Percentiles rank a stretch among this genome's conserved stretches.
Evolutionary conservation across 1,284 basidiomycete species (phyloP).

Genomic region (Microbotryum intermedium): DNA sequence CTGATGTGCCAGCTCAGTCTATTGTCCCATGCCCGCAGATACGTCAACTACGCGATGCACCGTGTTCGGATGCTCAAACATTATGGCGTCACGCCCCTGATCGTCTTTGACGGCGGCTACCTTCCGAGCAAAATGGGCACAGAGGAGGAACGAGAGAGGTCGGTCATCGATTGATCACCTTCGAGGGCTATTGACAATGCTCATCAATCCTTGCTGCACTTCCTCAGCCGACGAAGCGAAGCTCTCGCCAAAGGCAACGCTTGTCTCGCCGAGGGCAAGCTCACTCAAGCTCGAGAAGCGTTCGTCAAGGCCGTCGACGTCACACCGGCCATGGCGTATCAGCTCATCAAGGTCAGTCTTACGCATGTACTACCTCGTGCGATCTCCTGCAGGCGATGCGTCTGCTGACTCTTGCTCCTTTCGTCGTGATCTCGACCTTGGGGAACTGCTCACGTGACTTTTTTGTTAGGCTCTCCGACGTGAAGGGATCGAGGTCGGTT

Average conservation of each 20-base stretch:
- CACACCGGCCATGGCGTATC: conserved; percentile 93
- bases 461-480: conserved; percentile 61
- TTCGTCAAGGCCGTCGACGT: conserved; percentile 92
- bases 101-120: conserved; percentile 95
- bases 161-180: conserved; percentile 22
- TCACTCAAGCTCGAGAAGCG: conserved; percentile 70
- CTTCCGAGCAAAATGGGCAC: conserved; percentile 90
- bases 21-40: conserved; percentile 47
- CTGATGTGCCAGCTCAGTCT: neutral
- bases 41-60: conserved; percentile 94
- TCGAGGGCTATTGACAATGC: neutral
- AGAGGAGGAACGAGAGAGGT: conserved; percentile 66
- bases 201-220: neutral
- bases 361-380: neutral
- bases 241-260: conserved; percentile 58
- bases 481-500: conserved; percentile 50
- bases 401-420: too few relatives aligned
- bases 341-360: conserved; percentile 76
- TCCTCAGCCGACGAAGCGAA: conserved; percentile 52
- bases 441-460: neutral
- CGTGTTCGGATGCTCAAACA: conserved; percentile 77
- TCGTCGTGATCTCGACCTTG: too few relatives aligned
- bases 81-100: conserved; percentile 73
- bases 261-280: conserved; percentile 66
- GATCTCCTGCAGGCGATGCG: too few relatives aligned